These are phyloP conservation scores for Eucalyptus curtisii DNA, from an alignment of 345 rosid genomes.

Conservation along the genomic window DNA sequence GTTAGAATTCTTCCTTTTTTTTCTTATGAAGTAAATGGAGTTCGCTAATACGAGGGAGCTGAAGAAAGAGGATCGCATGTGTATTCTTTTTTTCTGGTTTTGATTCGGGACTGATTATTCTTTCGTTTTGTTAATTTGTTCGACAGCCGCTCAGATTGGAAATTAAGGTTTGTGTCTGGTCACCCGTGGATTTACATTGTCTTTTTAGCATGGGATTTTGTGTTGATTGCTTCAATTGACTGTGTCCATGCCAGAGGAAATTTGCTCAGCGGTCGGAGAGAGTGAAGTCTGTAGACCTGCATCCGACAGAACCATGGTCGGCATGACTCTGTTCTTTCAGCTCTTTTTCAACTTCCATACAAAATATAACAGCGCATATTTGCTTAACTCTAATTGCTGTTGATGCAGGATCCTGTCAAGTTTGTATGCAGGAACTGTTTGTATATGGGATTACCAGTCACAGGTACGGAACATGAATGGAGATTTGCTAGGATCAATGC, in stretches of 20 bases:
- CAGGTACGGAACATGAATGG: slow-evolving; percentile 42
- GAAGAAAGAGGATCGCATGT: not conserved
- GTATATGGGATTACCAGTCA: slow-evolving; percentile 55
- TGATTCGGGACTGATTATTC: not conserved
- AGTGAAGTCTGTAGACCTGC: slow-evolving; percentile 45
- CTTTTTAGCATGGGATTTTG: not conserved
- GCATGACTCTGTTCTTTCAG: not conserved
- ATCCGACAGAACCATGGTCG: slow-evolving; percentile 49
- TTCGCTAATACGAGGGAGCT: not conserved
- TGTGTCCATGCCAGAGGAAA: slow-evolving; percentile 22
- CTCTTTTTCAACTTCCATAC: not conserved
- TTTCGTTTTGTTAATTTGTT: not conserved
- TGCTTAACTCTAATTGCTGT: not conserved
- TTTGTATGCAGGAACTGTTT: slow-evolving; percentile 40
- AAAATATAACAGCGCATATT: not conserved
- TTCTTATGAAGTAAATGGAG: no score
- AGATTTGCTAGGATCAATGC: not conserved
- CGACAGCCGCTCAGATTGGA: slow-evolving; percentile 45
- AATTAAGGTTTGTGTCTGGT: slow-evolving; percentile 25
- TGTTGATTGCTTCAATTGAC: not conserved
- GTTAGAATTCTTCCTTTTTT: no score
- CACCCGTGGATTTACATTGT: not conserved
- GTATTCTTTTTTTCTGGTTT: not conserved
- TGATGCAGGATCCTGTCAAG: slow-evolving; percentile 37
- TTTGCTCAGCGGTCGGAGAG: slow-evolving; percentile 46